Percentiles rank a stretch among this genome's conserved stretches.
These are phyloP conservation scores for Paradendryphiella salina DNA, from an alignment of 2,329 filamentous ascomycete genomes.

Conservation along the genomic window DNA sequence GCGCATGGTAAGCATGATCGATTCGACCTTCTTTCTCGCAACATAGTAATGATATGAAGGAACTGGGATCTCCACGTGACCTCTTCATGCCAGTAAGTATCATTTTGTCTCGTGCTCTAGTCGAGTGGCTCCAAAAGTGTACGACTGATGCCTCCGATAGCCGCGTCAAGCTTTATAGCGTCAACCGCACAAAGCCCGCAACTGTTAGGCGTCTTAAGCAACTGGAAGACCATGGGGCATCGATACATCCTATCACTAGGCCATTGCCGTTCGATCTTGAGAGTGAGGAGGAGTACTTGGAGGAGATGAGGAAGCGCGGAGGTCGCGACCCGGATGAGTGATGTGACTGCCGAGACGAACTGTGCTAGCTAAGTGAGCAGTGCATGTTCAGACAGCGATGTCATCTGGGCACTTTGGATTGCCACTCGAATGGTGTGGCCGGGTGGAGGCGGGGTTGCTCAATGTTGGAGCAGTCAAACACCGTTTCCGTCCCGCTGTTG, in stretches of 20 bases:
- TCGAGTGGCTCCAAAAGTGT: too few species aligned
- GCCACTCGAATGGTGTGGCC: too few species aligned
- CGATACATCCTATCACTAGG: constrained; percentile 59
- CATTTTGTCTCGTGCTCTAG: neutral
- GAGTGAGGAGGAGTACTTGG: constrained; percentile 55
- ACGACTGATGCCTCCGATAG: neutral
- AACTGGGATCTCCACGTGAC: constrained; percentile 71
- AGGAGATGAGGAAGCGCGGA: constrained; percentile 46
- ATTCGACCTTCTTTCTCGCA: neutral
- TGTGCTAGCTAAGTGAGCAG: too few species aligned
- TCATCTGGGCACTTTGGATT: too few species aligned
- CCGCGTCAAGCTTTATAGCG: constrained; percentile 59
- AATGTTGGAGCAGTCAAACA: too few species aligned
- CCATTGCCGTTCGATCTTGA: constrained; percentile 57
- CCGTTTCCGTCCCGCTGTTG: too few species aligned
- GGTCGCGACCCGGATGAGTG: constrained; percentile 53
- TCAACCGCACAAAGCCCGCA: constrained; percentile 57
- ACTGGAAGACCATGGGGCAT: constrained; percentile 54
- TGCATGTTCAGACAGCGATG: too few species aligned
- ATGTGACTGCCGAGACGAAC: neutral
- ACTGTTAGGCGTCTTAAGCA: constrained; percentile 57
- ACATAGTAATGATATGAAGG: constrained; percentile 47
- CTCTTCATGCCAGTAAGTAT: constrained; percentile 57
- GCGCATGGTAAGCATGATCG: constrained; percentile 45
- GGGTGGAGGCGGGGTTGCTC: too few species aligned